Evolutionary conservation across 805 yeast genomes (phyloP), one percentile per base, ranked within the genome.

Genomic region (Sungouiella blattae): DNA sequence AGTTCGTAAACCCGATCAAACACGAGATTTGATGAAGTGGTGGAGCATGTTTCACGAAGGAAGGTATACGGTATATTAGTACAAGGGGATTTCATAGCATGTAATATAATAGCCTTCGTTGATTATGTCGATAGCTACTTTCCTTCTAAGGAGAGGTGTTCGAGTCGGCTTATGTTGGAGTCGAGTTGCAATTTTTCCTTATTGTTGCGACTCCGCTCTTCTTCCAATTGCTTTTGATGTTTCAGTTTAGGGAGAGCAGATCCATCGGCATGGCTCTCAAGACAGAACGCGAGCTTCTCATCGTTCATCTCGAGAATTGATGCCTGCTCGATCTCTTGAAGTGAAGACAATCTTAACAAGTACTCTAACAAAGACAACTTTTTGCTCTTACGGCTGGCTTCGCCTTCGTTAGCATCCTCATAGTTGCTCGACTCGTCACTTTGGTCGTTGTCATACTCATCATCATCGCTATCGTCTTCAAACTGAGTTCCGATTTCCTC

Each of bases 301-400:
- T 85, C 93, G n/a, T 72, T 70, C 7, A 78, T 72, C 6, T 73
- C 61, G 6, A 76, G 50, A 3, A 82, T 57, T 1, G 80, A 65
- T 17, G 53, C 60, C 41, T 75, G 78, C 46, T 82, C 88, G 39
- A 64, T 74, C 9, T 72, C 62, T 50, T 84, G 88, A 11, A 83
- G 57, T 0, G 80, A 75, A 11, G 74, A 56, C 11, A 84, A 61
- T 26, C 91, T 60, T 1, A 83, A 48, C 5, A 83, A 39, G 46
- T 83, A 83, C 52, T 85, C 88, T 2, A 83, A 56, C 13, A 83
- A 54, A 0, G 86, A 73, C 13, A 83, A 60, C 2, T 76, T 64
- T n/a, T 44, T 55, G 29, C 16, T 4, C n/a, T n/a, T n/a, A 13
- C 22, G 6, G 22, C 6, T 9, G 8, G 28, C 31, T 18, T 37